Evolutionary conservation across 2,329 filamentous ascomycete genomes (phyloP).

Genomic region (Microdochium nivale): DNA sequence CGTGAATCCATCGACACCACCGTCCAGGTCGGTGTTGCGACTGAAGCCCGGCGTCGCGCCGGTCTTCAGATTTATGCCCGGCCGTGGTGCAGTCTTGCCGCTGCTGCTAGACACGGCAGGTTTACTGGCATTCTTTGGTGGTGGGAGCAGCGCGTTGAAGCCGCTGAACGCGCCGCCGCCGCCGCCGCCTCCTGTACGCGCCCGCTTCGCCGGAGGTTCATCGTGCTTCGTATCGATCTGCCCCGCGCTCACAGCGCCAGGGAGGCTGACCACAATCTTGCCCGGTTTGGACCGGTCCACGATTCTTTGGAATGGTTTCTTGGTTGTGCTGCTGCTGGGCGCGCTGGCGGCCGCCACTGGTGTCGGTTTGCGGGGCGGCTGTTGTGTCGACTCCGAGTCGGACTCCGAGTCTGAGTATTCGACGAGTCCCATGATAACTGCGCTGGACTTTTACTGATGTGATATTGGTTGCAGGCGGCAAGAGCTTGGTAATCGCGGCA

Average conservation of each 20-base stretch:
- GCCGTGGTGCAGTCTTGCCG: conserved; percentile 31
- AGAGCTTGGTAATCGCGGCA: neutral
- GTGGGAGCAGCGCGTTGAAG: conserved; percentile 79
- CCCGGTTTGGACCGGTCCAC: conserved; percentile 73
- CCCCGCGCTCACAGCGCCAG: conserved; percentile 37
- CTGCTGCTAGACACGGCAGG: conserved; percentile 21
- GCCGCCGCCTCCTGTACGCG: conserved; percentile 51
- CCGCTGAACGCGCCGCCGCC: conserved; percentile 60
- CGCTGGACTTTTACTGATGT: neutral
- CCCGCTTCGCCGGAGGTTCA: conserved; percentile 52
- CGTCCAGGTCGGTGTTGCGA: conserved; percentile 37
- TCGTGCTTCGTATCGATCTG: conserved; percentile 27
- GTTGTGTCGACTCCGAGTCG: conserved; percentile 49
- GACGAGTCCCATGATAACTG: conserved; percentile 60
- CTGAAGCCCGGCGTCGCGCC: conserved; percentile 76
- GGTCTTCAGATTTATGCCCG: conserved; percentile 69
- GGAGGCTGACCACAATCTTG: conserved; percentile 77
- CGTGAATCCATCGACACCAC: conserved; percentile 10
- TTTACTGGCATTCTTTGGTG: conserved; percentile 59
- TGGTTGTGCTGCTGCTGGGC: conserved; percentile 23
- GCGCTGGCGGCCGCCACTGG: conserved; percentile 5
- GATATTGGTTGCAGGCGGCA: neutral
- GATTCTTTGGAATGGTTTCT: conserved; percentile 68
- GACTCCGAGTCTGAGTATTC: conserved; percentile 79
- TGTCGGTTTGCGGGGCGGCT: conserved; percentile 3